Conservation (phyloP, 164 flowering plant genomes). For the Dillenia turbinata region DNA sequence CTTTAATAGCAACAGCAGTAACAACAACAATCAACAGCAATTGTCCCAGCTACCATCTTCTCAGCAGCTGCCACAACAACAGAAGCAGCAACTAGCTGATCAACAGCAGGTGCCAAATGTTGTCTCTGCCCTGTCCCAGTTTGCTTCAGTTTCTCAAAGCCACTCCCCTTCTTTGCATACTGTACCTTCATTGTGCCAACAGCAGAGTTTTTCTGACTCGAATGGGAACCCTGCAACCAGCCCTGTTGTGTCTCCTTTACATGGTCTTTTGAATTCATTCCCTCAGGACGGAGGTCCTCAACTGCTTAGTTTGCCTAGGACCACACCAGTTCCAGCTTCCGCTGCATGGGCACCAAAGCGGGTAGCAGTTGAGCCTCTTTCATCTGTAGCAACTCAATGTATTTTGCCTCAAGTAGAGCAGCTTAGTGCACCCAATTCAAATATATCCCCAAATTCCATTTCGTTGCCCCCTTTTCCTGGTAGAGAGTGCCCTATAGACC, state of each 20-base stretch:
- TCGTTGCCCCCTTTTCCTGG: conserved; percentile 90
- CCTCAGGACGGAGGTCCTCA: conserved; percentile 65
- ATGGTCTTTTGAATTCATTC: conserved; percentile 62
- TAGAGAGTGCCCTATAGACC: conserved; percentile 63
- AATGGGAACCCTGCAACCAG: conserved; percentile 43
- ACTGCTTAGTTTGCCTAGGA: conserved; percentile 46
- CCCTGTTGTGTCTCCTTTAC: conserved; percentile 55
- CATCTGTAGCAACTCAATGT: conserved; percentile 42
- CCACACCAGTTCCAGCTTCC: conserved; percentile 33
- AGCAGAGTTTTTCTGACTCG: conserved; percentile 53
- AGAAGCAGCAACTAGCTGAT: conserved; percentile 33
- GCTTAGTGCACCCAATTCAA: conserved; percentile 42
- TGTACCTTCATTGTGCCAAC: conserved; percentile 56
- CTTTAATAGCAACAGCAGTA: conserved; percentile 21
- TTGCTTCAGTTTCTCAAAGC: conserved; percentile 45
- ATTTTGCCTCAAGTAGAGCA: conserved; percentile 53
- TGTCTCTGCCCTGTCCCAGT: conserved; percentile 44
- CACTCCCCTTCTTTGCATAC: conserved; percentile 47
- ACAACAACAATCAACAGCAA: conserved; percentile 35
- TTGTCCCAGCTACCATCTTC: conserved; percentile 17
- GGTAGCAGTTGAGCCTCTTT: conserved; percentile 50
- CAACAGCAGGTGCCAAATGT: conserved; percentile 42
- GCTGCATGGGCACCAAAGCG: conserved; percentile 61
- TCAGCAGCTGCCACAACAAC: conserved; percentile 21
- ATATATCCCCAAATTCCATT: conserved; percentile 34